Evolutionary conservation across 208 protist species (phyloP), one percentile per base, ranked within the genome.

Genomic region (Wallacemonas rigidus): DNA sequence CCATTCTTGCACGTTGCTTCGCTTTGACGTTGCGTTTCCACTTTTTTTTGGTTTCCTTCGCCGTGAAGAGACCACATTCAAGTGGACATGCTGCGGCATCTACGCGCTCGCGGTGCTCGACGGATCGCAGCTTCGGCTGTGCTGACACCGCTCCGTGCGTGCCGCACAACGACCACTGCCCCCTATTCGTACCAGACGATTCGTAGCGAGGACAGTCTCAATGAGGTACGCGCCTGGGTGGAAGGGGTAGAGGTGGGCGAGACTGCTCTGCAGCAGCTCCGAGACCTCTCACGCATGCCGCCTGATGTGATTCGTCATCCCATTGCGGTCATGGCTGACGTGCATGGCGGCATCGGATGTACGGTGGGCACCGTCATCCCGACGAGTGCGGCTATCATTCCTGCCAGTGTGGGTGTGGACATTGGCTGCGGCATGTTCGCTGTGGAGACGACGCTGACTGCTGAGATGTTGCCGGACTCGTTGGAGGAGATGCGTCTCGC

Each of bases 371-470:
- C 87, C 8, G 92, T 96, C n/a, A 90, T 97, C 61, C 90, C 91
- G 12, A 95, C 88, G 8, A 87, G 79, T 26, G 68, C 60, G 15
- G 91, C 91, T 5, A 74, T 97, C 56, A 96, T 96, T 64, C 94
- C 94, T 2, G 76, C 92, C 1, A 89, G 85, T 56, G 94, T 97
- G 45, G 91, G 94, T 7, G 91, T 97, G 2, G 92, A 96, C 71
- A 95, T 97, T 71, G 93, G 93, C 6, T 97, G 93, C 65, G 93
- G 93, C 55, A 97, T 97, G 89, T 85, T 95, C 61, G 93, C 93
- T 1, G 75, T 87, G 39, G 55, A 83, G 60, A 97, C 92, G 12
- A 86, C 82, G 38, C 75, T 97, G 15, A 86, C 77, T 12, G 76
- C 78, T 6, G 74, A 89, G 36, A 85, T 95, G 54, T 81, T 97